Base-by-base conservation (phyloP, 1,284 basidiomycete species). In the Fomitiporia mediterranea region DNA sequence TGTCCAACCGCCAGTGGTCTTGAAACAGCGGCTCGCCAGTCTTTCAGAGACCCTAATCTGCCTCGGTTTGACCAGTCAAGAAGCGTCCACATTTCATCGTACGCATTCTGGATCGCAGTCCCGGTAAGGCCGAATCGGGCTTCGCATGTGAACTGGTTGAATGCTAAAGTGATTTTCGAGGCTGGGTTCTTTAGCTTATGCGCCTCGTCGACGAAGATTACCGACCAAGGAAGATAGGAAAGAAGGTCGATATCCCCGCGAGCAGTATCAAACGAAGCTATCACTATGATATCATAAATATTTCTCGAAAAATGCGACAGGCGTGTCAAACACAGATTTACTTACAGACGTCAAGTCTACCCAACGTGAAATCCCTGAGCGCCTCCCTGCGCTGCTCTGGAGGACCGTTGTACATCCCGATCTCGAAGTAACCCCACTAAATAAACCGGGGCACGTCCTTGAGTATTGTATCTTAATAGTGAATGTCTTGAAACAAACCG, bases 71-170 rank as follows among this genome's bases (percentile, higher is more conserved):
- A 84, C 88, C 88, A 93, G 64, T 91, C 80, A 30, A 94, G 70
- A 47, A 93, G 82, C 0, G 88, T 87, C 84, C 89, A 92, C 51
- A 94, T 72, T 67, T 95, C 93, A 42, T 81, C 77, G 63, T 92
- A 91, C 0, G 82, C 81, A 63, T 94, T 95, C 66, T 95, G 92
- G 37, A 95, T 91, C 0, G 89, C 84, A 6, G 86, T 89, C 6
- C 91, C 88, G 8, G 89, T 93, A 44, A 94, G 72, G 1, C 89
- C 91, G 63, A 91, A 90, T 1, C 91, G 81, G 13, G 37, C 30
- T 59, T 66, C 56, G 64, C 86, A 90, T 0, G 66, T 56, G 64
- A 93, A 89, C 43, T 73, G 76, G 60, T 84, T 79, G 60, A 86
- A 83, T 0, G 89, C 84, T 28, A 68, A 53, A 0, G 86, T 83